These are phyloP conservation scores for Bipolaris bicolor DNA, from an alignment of 2,329 filamentous ascomycete species.

Conservation along the genomic window DNA sequence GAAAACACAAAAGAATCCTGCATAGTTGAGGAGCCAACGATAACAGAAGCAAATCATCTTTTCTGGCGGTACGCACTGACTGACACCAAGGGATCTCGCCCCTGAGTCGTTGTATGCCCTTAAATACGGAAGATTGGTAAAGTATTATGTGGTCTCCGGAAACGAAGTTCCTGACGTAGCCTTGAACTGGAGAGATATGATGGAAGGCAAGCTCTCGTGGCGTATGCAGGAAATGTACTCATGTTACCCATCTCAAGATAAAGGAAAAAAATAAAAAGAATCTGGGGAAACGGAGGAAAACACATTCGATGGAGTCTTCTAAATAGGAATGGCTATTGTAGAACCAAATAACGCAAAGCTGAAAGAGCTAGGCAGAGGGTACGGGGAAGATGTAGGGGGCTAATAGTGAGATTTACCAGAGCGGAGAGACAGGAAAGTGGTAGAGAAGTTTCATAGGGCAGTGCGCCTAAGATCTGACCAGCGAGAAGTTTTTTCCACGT, in stretches of 20 bases:
- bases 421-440: slow-evolving; percentile 6
- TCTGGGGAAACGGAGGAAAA: neutral
- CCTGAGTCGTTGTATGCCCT: neutral
- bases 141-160: neutral
- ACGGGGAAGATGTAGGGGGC: slow-evolving; percentile 11
- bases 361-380: slow-evolving; percentile 2
- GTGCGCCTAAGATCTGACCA: neutral
- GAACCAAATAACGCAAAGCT: slow-evolving; percentile 1
- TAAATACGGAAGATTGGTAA: neutral
- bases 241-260: neutral
- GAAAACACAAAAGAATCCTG: too few relatives aligned
- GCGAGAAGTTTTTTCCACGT: slow-evolving; percentile 1
- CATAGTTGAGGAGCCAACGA: neutral
- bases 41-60: neutral
- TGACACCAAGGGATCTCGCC: neutral
- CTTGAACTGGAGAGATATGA: slow-evolving; percentile 6
- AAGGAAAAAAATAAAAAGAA: neutral
- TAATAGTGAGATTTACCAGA: neutral
- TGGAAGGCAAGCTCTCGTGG: neutral
- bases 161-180: neutral
- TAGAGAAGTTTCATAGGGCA: neutral
- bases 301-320: neutral
- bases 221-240: neutral
- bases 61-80: slow-evolving; percentile 7
- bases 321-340: neutral